Evolutionary conservation across 2,329 filamentous ascomycete genomes (phyloP).

Genomic region (Arachnomyces sp.): DNA sequence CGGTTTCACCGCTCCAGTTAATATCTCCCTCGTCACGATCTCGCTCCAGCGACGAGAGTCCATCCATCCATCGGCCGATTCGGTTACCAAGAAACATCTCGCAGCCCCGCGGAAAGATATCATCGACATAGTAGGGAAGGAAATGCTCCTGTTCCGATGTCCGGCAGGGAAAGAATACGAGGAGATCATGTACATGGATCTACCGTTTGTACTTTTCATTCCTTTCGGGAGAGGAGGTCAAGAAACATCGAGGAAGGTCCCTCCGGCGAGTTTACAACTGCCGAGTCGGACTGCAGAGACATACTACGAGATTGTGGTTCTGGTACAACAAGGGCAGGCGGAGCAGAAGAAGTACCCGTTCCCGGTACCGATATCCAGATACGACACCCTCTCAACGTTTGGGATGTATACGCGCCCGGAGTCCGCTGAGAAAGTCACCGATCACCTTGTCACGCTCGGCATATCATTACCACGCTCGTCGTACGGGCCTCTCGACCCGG

Average conservation of each 20-base stretch:
- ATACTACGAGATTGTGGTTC: slow-evolving; percentile 92
- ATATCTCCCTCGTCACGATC: slow-evolving; percentile 88
- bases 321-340: slow-evolving; percentile 80
- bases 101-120: slow-evolving; percentile 86
- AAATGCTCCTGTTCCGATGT: slow-evolving; percentile 86
- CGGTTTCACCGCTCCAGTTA: slow-evolving; percentile 81
- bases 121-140: slow-evolving; percentile 88
- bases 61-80: slow-evolving; percentile 93
- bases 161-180: slow-evolving; percentile 76
- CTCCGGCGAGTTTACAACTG: slow-evolving; percentile 83
- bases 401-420: slow-evolving; percentile 99
- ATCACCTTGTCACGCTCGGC: slow-evolving; percentile 84
- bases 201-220: slow-evolving; percentile 96
- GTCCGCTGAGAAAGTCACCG: slow-evolving; percentile 73
- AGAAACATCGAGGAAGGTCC: slow-evolving; percentile 81
- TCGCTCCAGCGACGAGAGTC: slow-evolving; percentile 88
- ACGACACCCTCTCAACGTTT: slow-evolving; percentile 95
- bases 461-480: slow-evolving; percentile 94
- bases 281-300: slow-evolving; percentile 93
- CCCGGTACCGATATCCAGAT: slow-evolving; percentile 81
- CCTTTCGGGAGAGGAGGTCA: slow-evolving; percentile 87
- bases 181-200: slow-evolving; percentile 87
- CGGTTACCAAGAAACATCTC: slow-evolving; percentile 83
- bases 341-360: slow-evolving; percentile 87
- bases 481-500: slow-evolving; percentile 89